A percentile compares a stretch with the other conserved stretches of the same genome.
Conservation (phyloP, 495 filamentous ascomycete species). For the Penicillium samsonianum region DNA sequence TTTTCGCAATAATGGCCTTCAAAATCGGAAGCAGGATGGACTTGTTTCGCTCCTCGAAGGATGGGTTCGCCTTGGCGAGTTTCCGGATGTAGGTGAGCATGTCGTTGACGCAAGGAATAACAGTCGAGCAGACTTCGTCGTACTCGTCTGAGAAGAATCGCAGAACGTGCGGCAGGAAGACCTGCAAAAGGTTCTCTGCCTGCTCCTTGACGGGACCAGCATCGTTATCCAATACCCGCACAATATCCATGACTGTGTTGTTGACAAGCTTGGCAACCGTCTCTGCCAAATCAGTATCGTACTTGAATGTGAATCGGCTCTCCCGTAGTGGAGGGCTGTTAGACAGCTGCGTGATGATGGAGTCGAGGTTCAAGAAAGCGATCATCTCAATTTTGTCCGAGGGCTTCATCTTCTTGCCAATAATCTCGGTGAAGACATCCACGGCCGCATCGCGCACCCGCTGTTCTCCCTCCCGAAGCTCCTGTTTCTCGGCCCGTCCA, state of each 20-base stretch:
- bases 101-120: conserved; percentile 88
- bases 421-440: conserved; percentile 90
- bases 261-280: conserved; percentile 96
- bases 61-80: conserved; percentile 59
- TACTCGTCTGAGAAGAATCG: conserved; percentile 97
- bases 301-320: conserved; percentile 73
- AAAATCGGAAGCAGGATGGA: conserved; percentile 82
- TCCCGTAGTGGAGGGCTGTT: conserved; percentile 75
- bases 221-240: conserved; percentile 69
- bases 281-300: conserved; percentile 94
- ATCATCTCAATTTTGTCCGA: conserved; percentile 94
- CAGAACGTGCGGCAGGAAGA: conserved; percentile 80
- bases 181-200: conserved; percentile 74
- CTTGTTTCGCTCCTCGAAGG: conserved; percentile 66
- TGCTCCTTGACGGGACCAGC: conserved; percentile 54
- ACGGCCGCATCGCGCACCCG: conserved; percentile 83
- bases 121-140: conserved; percentile 93
- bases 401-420: conserved; percentile 96
- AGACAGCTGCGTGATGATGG: conserved; percentile 79
- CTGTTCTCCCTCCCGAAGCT: conserved; percentile 58
- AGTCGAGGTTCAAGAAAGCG: conserved; percentile 77
- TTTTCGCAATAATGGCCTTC: conserved; percentile 88
- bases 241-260: conserved; percentile 78
- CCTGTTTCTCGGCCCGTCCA: conserved; percentile 57
- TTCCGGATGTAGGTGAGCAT: conserved; percentile 85